Evolutionary conservation across 2,329 filamentous ascomycete genomes (phyloP), one percentile per base, ranked within the genome.

Genomic region (Thermoascus crustaceus): DNA sequence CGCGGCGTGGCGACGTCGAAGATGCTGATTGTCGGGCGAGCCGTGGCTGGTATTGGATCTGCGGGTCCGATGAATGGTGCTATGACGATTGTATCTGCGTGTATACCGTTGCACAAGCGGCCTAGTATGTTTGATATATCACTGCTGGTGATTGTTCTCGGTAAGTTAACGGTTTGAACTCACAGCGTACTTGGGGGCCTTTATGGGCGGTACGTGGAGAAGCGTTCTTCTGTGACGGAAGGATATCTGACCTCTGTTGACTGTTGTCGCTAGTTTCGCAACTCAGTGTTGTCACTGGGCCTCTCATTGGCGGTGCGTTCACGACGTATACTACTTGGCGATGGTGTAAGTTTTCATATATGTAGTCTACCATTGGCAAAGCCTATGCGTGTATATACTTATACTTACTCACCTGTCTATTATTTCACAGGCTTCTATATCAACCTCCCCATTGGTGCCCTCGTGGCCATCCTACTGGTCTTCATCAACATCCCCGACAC

Each of bases 221-320:
- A 40, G 36, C 0, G n/a, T 17, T 23, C 2, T 10, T 19, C 8
- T 8, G 13, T 32, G n/a, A 16, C 24, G 14, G 8, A 34, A n/a
- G 11, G 9, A 10, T 21, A 21, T 22, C 25, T 19, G 8, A 26
- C 11, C 35, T 7, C 10, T 25, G 30, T 14, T 30, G 17, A 30
- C 17, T 21, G 8, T 26, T 16, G 3, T 14, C 30, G 3, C 20
- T 9, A 47, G 45, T 58, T 13, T 35, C 47, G 1, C 55, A 61
- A 21, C 39, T 64, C 7, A 63, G 63, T 3, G 41, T 57, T 7
- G 57, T 61, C 1, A 25, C 48, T 13, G 66, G 63, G 0, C 65
- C 66, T 0, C 39, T 69, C 3, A 40, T 69, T 9, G 65, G 66
- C 5, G 66, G 65, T 9, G 59, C 48, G 2, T 51, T 68, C 9